Conservation (phyloP, 2,329 filamentous ascomycete genomes). For the Uncinocarpus reesii region DNA sequence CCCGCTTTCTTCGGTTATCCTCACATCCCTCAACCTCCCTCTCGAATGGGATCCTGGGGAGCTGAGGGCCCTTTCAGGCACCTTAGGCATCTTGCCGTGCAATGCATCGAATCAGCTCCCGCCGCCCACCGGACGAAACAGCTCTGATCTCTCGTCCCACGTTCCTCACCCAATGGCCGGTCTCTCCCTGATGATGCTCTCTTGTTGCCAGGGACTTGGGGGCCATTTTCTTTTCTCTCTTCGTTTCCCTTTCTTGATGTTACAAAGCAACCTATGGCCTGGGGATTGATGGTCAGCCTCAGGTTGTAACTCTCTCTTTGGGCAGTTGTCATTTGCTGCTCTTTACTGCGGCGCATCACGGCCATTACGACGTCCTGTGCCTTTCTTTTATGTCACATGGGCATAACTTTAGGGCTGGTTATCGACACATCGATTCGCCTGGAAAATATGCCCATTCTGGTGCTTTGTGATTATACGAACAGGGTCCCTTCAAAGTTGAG, state of each 20-base stretch:
- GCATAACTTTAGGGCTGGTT: constrained; percentile 1
- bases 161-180: neutral
- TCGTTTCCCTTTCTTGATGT: too few relatives aligned
- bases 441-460: neutral
- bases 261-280: too few relatives aligned
- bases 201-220: neutral
- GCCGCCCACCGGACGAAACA: constrained; percentile 4
- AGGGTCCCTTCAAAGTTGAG: neutral
- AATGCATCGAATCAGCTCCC: constrained; percentile 7
- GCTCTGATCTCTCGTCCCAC: neutral
- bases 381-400: neutral
- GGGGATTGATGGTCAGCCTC: constrained; percentile 1
- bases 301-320: neutral
- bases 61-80: constrained; percentile 2
- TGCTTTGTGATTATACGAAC: neutral
- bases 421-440: neutral
- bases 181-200: too few relatives aligned
- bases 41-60: constrained; percentile 1
- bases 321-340: neutral
- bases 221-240: neutral
- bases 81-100: constrained; percentile 3
- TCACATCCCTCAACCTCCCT: neutral
- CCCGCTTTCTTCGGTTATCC: constrained; percentile 9
- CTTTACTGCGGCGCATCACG: constrained; percentile 1
- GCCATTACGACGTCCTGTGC: neutral